Base-by-base conservation (phyloP, 1,284 basidiomycete genomes). In the Uromyces viciae-fabae region DNA sequence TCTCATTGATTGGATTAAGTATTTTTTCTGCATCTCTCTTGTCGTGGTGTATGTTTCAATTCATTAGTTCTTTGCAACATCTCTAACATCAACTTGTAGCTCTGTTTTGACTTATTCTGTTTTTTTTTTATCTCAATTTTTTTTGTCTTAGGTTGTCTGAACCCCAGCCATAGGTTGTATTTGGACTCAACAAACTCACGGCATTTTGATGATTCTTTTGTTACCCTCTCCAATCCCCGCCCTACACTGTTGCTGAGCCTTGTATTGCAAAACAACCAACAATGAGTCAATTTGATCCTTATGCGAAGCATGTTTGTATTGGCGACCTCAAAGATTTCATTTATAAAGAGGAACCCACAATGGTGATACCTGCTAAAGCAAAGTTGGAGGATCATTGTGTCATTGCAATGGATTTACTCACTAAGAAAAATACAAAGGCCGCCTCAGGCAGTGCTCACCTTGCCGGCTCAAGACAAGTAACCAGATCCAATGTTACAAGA, bases 311-410 rank as follows among this genome's bases (percentile, higher is more conserved):
- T 38, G 40, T 33, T 33, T 19, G 7, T 4, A 42, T 3, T 14
- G 19, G 36, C 14, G 66, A 69, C 66, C 19, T 69, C 66, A 4
- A 14, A 9, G 66, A 69, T 28, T 69, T 69, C 66, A 69, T 69
- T 69, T 69, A 69, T n/a, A 9, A 42, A 14, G 25, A 28, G 33
- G 19, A 69, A 22, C 66, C 66, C 42, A 28, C 17, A 42, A n/a
- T 40, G 9, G 38, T 43, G 11, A 43, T 69, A n/a, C 33, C 33
- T n/a, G 36, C 19, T 17, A 69, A 46, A 19, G 19, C 33, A 11
- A 69, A 66, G 42, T 19, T 69, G 7, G 66, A 69, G 9, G 36
- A 69, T 11, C 22, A 42, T 36, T 9, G 66, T 3, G 14, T 19
- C 4, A 42, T 69, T 3, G 66, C 66, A 3, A 69, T 69, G 66